Percentiles rank a stretch among this genome's conserved stretches.
These are phyloP conservation scores for Tetratostichococcus sp. DNA, from an alignment of 139 green algal genomes.

Conservation along the genomic window DNA sequence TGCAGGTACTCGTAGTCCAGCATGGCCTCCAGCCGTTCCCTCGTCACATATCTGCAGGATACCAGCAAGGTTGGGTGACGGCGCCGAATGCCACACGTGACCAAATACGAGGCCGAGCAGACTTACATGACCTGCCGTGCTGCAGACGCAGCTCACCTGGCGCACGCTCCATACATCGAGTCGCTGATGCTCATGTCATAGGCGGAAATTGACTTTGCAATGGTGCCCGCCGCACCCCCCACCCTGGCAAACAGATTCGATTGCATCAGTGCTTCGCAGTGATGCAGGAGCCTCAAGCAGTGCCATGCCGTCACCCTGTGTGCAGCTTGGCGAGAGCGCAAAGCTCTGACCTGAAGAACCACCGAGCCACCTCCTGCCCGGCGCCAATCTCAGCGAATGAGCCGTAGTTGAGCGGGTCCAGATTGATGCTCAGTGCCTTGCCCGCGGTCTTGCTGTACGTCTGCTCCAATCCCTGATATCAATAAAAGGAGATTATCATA, in stretches of 20 bases:
- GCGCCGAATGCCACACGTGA: no score
- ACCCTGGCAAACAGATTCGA: neutral
- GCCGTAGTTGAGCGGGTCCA: slow-evolving; percentile 28
- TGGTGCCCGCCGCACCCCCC: slow-evolving; percentile 23
- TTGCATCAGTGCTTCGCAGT: neutral
- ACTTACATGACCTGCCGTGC: no score
- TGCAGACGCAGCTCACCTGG: slow-evolving; percentile 7
- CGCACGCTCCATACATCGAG: slow-evolving; percentile 35
- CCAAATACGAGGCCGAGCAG: no score
- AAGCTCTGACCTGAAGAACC: slow-evolving; percentile 36
- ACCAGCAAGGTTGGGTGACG: no score
- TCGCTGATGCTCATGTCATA: slow-evolving; percentile 59
- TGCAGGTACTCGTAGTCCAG: slow-evolving; percentile 51
- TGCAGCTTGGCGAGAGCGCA: no score
- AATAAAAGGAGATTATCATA: no score
- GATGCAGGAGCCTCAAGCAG: no score
- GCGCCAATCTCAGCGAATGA: slow-evolving; percentile 49
- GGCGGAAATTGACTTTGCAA: slow-evolving; percentile 44
- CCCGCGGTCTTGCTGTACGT: slow-evolving; percentile 1
- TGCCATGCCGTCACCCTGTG: no score
- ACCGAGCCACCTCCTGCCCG: slow-evolving; percentile 48
- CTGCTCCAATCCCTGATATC: neutral
- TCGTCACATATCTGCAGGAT: slow-evolving; percentile 46
- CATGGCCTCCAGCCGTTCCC: slow-evolving; percentile 46
- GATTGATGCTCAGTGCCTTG: slow-evolving; percentile 33